phyloP scores from a whole-genome alignment of 441 rosid genomes.

The Cnidoscolus chayamansa region DNA sequence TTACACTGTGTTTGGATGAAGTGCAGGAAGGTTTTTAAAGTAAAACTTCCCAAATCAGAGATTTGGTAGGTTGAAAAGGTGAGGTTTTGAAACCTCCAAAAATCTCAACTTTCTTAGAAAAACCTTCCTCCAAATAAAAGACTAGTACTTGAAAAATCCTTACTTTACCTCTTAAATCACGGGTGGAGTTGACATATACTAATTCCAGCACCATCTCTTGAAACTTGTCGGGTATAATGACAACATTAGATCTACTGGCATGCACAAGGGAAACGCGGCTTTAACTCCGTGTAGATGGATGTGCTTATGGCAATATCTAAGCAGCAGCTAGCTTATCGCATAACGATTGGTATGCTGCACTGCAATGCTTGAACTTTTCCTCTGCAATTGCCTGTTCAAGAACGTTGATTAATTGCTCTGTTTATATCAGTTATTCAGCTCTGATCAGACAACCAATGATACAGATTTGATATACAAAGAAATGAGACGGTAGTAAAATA shows the following conservation, averaged over 20 bases:
- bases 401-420: constrained; percentile 1
- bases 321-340: constrained; percentile 61
- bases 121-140: too few relatives aligned
- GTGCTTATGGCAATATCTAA: constrained; percentile 22
- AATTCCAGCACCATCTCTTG: neutral
- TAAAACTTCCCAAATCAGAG: too few relatives aligned
- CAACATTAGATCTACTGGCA: constrained; percentile 4
- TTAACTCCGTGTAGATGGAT: neutral
- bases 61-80: too few relatives aligned
- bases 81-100: too few relatives aligned
- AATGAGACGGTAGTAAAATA: neutral
- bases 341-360: constrained; percentile 81
- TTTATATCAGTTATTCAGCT: neutral
- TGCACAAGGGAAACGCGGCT: neutral
- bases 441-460: neutral
- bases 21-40: too few relatives aligned
- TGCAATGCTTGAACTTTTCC: constrained; percentile 91
- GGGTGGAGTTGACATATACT: constrained; percentile 2
- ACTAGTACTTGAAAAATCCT: too few relatives aligned
- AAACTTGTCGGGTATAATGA: neutral
- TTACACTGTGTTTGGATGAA: neutral
- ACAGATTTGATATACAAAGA: neutral
- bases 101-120: too few relatives aligned
- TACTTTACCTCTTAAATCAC: too few relatives aligned
- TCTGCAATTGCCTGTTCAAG: constrained; percentile 70